These are phyloP conservation scores for Blastobotrys aristatus DNA, from an alignment of 1,139 yeast genomes.

Conservation along the genomic window DNA sequence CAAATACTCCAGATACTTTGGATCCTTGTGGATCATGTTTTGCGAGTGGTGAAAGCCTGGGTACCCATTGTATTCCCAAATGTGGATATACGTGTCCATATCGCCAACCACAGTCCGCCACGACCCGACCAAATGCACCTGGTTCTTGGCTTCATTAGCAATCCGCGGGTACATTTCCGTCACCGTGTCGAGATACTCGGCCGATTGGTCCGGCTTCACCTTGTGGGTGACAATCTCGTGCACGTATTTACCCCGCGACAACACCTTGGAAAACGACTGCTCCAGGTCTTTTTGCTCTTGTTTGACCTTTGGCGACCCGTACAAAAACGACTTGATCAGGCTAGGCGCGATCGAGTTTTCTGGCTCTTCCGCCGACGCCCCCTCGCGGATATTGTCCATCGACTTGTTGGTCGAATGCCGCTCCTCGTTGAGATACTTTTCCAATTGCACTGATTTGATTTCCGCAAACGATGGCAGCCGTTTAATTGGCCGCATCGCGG, in stretches of 20 bases:
- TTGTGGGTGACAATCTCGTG: constrained; percentile 39
- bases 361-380: constrained; percentile 6
- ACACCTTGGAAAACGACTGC: constrained; percentile 34
- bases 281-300: constrained; percentile 35
- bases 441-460: constrained; percentile 32
- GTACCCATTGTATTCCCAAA: constrained; percentile 43
- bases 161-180: constrained; percentile 34
- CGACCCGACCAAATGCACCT: constrained; percentile 39
- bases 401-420: constrained; percentile 16
- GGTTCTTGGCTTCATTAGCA: constrained; percentile 32
- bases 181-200: constrained; percentile 36
- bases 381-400: constrained; percentile 20
- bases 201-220: constrained; percentile 35
- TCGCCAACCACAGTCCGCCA: constrained; percentile 43
- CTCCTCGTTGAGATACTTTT: constrained; percentile 29
- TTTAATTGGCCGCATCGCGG: constrained; percentile 10
- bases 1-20: constrained; percentile 31
- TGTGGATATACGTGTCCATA: constrained; percentile 34
- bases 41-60: constrained; percentile 40
- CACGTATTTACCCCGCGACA: constrained; percentile 41
- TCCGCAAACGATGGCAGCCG: constrained; percentile 36
- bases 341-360: constrained; percentile 20
- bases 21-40: constrained; percentile 33
- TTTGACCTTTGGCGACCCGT: constrained; percentile 36
- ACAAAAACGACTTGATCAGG: constrained; percentile 36